Evolutionary conservation across 371 early-diverging fungal species (phyloP).

Genomic region (Mycotypha africana): DNA sequence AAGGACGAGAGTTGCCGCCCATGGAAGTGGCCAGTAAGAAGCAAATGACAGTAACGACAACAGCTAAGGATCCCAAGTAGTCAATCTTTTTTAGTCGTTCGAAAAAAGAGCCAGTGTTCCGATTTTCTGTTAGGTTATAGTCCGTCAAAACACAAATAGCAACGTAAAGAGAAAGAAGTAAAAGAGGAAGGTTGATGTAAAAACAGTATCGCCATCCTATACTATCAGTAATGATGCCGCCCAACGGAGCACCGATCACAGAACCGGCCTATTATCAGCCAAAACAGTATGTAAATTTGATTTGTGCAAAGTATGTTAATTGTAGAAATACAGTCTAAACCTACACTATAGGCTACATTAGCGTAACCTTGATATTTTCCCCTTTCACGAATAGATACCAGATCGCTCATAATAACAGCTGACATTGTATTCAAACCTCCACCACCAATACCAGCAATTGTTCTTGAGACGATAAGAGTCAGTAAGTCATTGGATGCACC

Average conservation of each 20-base stretch:
- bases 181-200: slow-evolving; percentile 71
- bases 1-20: slow-evolving; percentile 57
- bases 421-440: slow-evolving; percentile 50
- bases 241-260: slow-evolving; percentile 38
- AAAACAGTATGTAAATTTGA: too few species aligned
- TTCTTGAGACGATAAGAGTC: slow-evolving; percentile 70
- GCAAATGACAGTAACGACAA: slow-evolving; percentile 46
- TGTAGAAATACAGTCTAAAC: slow-evolving; percentile 1
- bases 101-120: slow-evolving; percentile 27
- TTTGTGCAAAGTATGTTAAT: background rate
- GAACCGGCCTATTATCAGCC: slow-evolving; percentile 60
- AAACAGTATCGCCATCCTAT: slow-evolving; percentile 68
- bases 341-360: slow-evolving; percentile 41
- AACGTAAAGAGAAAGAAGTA: slow-evolving; percentile 51
- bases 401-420: slow-evolving; percentile 36
- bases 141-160: slow-evolving; percentile 26
- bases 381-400: slow-evolving; percentile 42
- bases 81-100: slow-evolving; percentile 59
- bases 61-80: slow-evolving; percentile 52
- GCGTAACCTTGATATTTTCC: slow-evolving; percentile 47
- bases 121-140: slow-evolving; percentile 33
- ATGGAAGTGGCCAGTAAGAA: slow-evolving; percentile 58
- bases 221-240: slow-evolving; percentile 47
- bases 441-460: slow-evolving; percentile 77
- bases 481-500: slow-evolving; percentile 55